Evolutionary conservation across 2,329 filamentous ascomycete genomes (phyloP).

Genomic region (Dactylellina cionopaga): DNA sequence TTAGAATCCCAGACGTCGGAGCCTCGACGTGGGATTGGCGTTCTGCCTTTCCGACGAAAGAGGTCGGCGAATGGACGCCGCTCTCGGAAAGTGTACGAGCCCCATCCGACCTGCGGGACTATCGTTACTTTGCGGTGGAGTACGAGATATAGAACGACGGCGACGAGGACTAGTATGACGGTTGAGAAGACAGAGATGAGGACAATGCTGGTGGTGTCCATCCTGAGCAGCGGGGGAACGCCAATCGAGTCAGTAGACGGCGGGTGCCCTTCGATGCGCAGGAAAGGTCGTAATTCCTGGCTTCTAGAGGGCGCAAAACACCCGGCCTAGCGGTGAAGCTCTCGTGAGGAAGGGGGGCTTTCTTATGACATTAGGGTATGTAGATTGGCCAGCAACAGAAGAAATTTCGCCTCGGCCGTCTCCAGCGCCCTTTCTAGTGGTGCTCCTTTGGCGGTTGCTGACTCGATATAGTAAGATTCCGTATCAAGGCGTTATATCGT

Average conservation of each 20-base stretch:
- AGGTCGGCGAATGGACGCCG: conserved; percentile 41
- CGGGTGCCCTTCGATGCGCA: conserved; percentile 40
- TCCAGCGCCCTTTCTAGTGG: too few species aligned
- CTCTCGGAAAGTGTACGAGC: conserved; percentile 37
- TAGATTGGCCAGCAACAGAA: not conserved
- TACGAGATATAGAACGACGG: conserved; percentile 41
- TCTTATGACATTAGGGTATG: conserved; percentile 25
- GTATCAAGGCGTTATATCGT: too few species aligned
- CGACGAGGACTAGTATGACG: conserved; percentile 28
- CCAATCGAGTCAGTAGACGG: not conserved
- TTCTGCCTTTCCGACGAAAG: conserved; percentile 26
- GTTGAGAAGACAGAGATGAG: conserved; percentile 49
- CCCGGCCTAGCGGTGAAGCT: conserved; percentile 13
- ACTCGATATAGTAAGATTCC: too few species aligned
- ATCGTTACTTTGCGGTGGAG: conserved; percentile 43
- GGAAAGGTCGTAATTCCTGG: conserved; percentile 43
- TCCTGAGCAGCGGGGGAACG: not conserved
- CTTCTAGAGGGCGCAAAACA: conserved; percentile 36
- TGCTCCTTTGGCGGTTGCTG: too few species aligned
- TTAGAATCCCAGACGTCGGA: conserved; percentile 43
- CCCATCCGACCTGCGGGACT: conserved; percentile 36
- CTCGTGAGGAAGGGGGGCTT: conserved; percentile 2
- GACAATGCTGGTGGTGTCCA: conserved; percentile 38
- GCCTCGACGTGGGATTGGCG: conserved; percentile 28
- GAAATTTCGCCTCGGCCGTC: not conserved